These are phyloP conservation scores for Solanum peruvianum DNA, from an alignment of 257 asterid species.

Conservation along the genomic window DNA sequence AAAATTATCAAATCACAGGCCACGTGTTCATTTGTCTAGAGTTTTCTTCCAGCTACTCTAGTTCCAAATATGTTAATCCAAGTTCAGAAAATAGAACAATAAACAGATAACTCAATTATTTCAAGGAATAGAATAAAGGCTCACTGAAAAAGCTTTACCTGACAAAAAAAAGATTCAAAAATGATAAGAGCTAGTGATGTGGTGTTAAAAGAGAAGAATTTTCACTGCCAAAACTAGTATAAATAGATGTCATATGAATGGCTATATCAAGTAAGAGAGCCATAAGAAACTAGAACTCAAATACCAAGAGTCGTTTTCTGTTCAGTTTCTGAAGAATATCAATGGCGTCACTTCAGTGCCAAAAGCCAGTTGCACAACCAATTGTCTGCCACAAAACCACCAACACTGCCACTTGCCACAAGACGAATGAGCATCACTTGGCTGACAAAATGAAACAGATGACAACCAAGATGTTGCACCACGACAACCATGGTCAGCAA, in stretches of 20 bases:
- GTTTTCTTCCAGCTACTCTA: neutral
- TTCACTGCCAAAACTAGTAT: neutral
- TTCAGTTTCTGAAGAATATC: neutral
- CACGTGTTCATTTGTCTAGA: neutral
- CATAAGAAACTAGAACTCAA: neutral
- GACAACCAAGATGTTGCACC: neutral
- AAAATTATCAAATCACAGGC: neutral
- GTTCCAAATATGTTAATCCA: neutral
- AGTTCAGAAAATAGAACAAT: neutral
- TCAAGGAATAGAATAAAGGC: neutral
- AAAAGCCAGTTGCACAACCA: neutral
- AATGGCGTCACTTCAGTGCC: constrained; percentile 5
- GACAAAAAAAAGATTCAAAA: neutral
- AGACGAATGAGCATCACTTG: neutral
- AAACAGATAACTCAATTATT: neutral
- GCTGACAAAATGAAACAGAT: neutral
- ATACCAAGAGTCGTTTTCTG: neutral
- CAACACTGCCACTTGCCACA: neutral
- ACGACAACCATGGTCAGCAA: neutral
- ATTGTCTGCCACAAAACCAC: neutral
- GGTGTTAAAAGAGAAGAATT: neutral
- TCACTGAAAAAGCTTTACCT: neutral
- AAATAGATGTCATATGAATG: neutral
- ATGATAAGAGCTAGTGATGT: neutral
- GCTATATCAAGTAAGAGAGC: neutral